Conservation (phyloP, 1,139 yeast genomes). For the Blastobotrys illinoisensis region DNA sequence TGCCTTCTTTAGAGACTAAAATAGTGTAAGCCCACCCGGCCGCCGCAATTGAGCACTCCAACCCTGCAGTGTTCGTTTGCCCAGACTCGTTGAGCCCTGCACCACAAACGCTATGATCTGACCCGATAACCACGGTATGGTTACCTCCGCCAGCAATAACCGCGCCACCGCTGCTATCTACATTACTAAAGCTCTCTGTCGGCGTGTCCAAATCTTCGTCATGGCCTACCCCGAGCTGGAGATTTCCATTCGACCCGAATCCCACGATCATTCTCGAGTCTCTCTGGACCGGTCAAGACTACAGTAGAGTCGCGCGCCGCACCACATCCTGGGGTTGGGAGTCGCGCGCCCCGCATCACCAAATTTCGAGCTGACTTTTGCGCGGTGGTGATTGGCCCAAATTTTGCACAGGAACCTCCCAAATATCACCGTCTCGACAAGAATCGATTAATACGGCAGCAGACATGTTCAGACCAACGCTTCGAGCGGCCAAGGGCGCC, state of each 20-base stretch:
- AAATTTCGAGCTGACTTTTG: neutral
- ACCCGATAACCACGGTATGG: slow-evolving; percentile 62
- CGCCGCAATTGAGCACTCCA: slow-evolving; percentile 24
- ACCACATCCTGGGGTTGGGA: no score
- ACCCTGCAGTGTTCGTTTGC: slow-evolving; percentile 43
- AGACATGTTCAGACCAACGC: slow-evolving; percentile 6
- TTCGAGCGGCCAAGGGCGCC: slow-evolving; percentile 3
- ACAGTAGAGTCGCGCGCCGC: no score
- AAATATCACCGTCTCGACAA: neutral
- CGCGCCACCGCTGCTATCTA: slow-evolving; percentile 5
- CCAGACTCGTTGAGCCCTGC: slow-evolving; percentile 56
- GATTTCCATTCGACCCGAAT: slow-evolving; percentile 81
- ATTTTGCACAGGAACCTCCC: neutral
- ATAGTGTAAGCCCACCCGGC: slow-evolving; percentile 82
- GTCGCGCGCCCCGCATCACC: neutral
- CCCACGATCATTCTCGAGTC: slow-evolving; percentile 18
- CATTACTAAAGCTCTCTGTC: slow-evolving; percentile 3
- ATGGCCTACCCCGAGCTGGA: slow-evolving; percentile 65
- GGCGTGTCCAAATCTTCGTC: slow-evolving; percentile 47
- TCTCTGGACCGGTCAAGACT: no score
- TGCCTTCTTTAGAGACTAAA: slow-evolving; percentile 39
- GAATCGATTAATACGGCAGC: neutral
- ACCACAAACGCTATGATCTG: slow-evolving; percentile 48
- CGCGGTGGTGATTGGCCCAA: neutral
- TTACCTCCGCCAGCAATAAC: slow-evolving; percentile 69